These are phyloP conservation scores for Pelargonium citronellum DNA, from an alignment of 441 rosid species.

Conservation along the genomic window DNA sequence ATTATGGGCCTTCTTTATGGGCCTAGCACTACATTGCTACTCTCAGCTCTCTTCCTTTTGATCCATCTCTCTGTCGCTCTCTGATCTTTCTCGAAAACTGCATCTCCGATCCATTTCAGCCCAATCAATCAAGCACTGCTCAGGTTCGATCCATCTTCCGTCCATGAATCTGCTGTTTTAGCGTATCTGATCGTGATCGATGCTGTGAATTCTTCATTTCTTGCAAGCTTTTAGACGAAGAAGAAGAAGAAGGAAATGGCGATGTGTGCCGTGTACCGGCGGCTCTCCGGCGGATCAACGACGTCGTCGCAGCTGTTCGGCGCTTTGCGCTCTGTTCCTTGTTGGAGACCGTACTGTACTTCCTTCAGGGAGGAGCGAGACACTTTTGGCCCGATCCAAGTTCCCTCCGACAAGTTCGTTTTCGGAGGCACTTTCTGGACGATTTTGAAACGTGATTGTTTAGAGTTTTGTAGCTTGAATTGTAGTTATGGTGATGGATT, in stretches of 20 bases:
- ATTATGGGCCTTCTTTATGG: no score
- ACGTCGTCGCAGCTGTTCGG: slow-evolving; percentile 22
- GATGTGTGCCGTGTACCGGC: slow-evolving; percentile 42
- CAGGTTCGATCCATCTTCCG: background rate
- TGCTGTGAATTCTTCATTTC: slow-evolving; percentile 12
- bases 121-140: background rate
- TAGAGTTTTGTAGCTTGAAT: background rate
- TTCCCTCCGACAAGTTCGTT: slow-evolving; percentile 73
- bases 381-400: slow-evolving; percentile 87
- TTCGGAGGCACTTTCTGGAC: slow-evolving; percentile 2
- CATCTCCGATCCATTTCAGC: background rate
- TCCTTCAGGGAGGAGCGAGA: slow-evolving; percentile 80
- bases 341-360: slow-evolving; percentile 48
- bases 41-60: background rate
- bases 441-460: background rate
- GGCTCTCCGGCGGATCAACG: slow-evolving; percentile 40
- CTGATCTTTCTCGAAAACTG: background rate
- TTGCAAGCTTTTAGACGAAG: slow-evolving; percentile 20
- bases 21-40: no score
- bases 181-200: slow-evolving; percentile 1
- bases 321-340: slow-evolving; percentile 40
- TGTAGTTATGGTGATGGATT: background rate
- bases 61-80: background rate
- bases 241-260: slow-evolving; percentile 41
- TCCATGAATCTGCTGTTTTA: background rate